These are phyloP conservation scores for Cyberlindnera veronae DNA, from an alignment of 805 yeast genomes.

Conservation along the genomic window DNA sequence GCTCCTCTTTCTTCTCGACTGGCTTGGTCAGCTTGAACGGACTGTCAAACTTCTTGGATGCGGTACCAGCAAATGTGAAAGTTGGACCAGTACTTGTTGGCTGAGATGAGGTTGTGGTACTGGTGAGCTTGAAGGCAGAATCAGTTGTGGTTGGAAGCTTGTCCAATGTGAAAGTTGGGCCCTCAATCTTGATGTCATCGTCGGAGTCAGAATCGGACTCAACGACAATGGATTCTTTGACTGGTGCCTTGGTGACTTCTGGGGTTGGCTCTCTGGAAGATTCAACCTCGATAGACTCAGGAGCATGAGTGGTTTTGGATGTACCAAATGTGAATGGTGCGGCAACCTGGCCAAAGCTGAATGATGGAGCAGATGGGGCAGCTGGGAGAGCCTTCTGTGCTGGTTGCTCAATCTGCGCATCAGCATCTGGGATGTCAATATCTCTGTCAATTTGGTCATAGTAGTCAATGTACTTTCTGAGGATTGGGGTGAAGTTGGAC, in stretches of 20 bases:
- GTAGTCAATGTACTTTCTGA: constrained; percentile 57
- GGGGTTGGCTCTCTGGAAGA: constrained; percentile 12
- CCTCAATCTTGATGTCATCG: constrained; percentile 64
- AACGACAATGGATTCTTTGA: constrained; percentile 18
- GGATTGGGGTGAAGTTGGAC: constrained; percentile 52
- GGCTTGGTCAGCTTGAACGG: constrained; percentile 31
- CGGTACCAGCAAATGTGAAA: constrained; percentile 35
- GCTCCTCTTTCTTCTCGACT: constrained; percentile 8
- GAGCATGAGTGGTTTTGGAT: too few species aligned
- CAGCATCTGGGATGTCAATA: constrained; percentile 20
- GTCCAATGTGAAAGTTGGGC: constrained; percentile 58
- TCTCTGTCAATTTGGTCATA: constrained; percentile 37
- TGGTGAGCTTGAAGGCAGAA: constrained; percentile 47
- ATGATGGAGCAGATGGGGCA: constrained; percentile 10
- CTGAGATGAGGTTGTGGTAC: constrained; percentile 15
- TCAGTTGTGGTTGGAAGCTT: constrained; percentile 46
- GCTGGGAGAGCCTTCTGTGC: constrained; percentile 20
- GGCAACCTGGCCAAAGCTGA: constrained; percentile 19
- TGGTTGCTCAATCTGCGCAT: constrained; percentile 10
- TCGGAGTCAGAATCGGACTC: constrained; percentile 38
- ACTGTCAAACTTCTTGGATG: constrained; percentile 28
- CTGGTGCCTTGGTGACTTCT: constrained; percentile 10
- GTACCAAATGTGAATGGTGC: constrained; percentile 11
- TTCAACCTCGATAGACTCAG: constrained; percentile 1
- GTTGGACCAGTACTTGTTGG: constrained; percentile 37